Evolutionary conservation across 176 grass and related monocot species (phyloP), one percentile per base, ranked within the genome.

Genomic region (Aegilops sharonensis): DNA sequence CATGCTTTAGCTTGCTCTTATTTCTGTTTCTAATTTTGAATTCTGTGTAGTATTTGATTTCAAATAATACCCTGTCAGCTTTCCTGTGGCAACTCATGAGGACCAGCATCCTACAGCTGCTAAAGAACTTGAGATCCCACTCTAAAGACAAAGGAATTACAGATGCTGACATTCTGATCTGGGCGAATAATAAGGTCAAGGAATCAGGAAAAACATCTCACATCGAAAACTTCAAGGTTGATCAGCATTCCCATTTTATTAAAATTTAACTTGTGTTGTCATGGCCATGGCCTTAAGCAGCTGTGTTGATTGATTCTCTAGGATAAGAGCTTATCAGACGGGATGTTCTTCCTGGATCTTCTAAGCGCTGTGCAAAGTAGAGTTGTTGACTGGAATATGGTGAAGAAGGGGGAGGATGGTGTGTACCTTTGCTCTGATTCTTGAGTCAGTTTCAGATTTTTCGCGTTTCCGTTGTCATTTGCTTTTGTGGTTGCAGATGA

Each of bases 61-160:
- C 13, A 36, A 68, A 6, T 61, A 25, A 62, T 30, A 60, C 68
- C 52, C 54, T 83, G 77, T 5, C 79, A 99, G 97, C 97, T 83
- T 99, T 90, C 86, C 36, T 99, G 27, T 96, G 97, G 97, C 97
- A 94, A 89, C 84, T 99, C 67, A 99, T 99, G 97, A 95, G 97
- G 87, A 92, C 86, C 47, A 99, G 95, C 78, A 99, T 99, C 85
- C 85, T 99, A 68, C 94, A 99, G 21, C 83, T 99, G 37, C 75
- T 99, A 72, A 99, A 87, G 80, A 99, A 99, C 77, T 85, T 99
- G 90, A 96, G 97, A 86, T 91, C 43, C 72, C 94, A 99, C 74
- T 94, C 94, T 8, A 92, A 96, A 85, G 94, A 93, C 68, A 99
- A 94, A 88, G 94, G 91, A 85, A 99, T 99, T 37, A 84, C 81